Conservation (phyloP, 768 basidiomycete genomes). For the Leccinellum rugosiceps region DNA sequence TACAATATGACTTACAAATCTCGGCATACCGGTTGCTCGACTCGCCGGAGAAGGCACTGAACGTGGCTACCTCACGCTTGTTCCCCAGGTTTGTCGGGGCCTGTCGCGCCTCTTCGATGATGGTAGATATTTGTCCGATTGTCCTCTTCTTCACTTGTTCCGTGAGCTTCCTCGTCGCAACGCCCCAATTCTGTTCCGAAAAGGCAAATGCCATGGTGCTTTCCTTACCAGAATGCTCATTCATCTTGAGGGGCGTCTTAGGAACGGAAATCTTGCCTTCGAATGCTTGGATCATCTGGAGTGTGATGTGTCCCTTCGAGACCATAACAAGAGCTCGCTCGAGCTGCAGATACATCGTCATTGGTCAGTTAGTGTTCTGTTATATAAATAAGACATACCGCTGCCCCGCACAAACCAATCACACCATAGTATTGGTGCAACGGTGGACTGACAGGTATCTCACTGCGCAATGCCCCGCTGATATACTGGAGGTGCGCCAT, state of each 20-base stretch:
- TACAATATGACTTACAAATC: background rate
- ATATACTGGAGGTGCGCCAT: slow-evolving; percentile 1
- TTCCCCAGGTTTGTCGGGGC: too few relatives aligned
- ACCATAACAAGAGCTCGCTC: background rate
- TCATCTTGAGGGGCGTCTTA: background rate
- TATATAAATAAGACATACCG: background rate
- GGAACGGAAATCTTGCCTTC: background rate
- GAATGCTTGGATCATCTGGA: background rate
- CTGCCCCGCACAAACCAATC: background rate
- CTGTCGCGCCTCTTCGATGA: background rate
- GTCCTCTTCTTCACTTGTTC: background rate
- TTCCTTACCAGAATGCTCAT: slow-evolving; percentile 5
- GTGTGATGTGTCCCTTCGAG: background rate
- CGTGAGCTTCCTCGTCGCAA: background rate
- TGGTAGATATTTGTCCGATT: background rate
- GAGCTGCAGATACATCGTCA: background rate
- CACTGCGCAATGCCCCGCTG: background rate
- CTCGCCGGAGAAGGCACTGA: background rate
- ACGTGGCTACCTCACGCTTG: too few relatives aligned
- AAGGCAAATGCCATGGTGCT: slow-evolving; percentile 1
- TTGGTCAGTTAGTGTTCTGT: background rate
- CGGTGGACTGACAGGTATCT: background rate
- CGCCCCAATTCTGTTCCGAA: slow-evolving; percentile 7
- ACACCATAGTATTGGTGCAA: background rate
- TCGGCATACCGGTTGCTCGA: background rate